Evolutionary conservation across 345 rosid genomes (phyloP), one percentile per base, ranked within the genome.

Genomic region (Ceriops zippeliana): DNA sequence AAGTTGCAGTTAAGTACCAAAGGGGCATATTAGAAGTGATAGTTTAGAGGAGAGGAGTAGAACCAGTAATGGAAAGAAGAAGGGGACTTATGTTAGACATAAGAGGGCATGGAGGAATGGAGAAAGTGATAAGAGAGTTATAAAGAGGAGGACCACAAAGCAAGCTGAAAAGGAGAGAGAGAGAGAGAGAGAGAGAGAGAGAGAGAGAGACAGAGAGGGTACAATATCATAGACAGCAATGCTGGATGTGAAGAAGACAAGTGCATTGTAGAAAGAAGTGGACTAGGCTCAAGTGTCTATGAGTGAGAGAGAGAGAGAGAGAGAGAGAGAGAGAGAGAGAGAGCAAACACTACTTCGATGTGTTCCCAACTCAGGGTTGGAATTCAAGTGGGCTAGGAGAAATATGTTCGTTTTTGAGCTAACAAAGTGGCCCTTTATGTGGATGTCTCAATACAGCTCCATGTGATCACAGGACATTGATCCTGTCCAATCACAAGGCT

Each of bases 191-290:
- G 71, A 61, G 63, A 58, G 74, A 60, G 70, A 63, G 70, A 67
- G 63, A 63, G 65, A 67, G 76, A 73, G 66, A 28, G 31, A 64
- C 65, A 47, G 66, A n/a, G 62, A 76, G 83, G 75, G 69, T 70
- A 81, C 81, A 86, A 70, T 69, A 82, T 80, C 81, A 76, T 51
- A 75, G 86, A 84, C 69, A 81, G 83, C 76, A 89, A 82, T 86
- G 97, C 86, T 87, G 92, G 88, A 80, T 74, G 72, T 82, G 90
- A 82, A 69, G 86, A 87, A 68, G 97, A 90, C 96, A 93, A 82
- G 58, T 78, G 86, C 90, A 75, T 74, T 72, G 83, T 86, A 85
- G 92, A 79, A 73, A 81, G 84, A 76, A 75, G 80, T 76, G 86
- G 79, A 72, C 74, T 73, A 62, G 75, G 49, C 56, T 67, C 69